Percentiles rank a stretch among this genome's conserved stretches.
Evolutionary conservation across 169 alveolate genomes (phyloP).

Genomic region (Plasmodium knowlesi): DNA sequence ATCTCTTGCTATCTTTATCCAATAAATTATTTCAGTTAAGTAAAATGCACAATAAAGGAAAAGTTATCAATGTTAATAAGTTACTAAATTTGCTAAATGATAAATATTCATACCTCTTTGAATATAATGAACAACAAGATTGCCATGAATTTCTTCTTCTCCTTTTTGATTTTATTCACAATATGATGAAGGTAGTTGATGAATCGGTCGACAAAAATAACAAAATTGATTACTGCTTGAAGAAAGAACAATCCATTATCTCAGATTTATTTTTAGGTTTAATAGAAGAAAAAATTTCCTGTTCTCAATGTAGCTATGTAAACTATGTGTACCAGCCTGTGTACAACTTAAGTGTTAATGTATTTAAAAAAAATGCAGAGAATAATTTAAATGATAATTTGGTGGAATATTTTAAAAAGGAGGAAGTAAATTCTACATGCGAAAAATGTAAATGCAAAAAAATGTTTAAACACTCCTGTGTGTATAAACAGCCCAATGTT

Average conservation of each 20-base stretch:
- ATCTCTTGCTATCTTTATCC: conserved; percentile 24
- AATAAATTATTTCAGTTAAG: conserved; percentile 48
- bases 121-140: conserved; percentile 70
- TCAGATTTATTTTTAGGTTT: conserved; percentile 64
- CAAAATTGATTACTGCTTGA: conserved; percentile 44
- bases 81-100: conserved; percentile 52
- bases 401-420: conserved; percentile 61
- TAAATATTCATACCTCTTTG: conserved; percentile 58
- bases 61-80: conserved; percentile 33
- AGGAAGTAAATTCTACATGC: conserved; percentile 71
- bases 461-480: conserved; percentile 52
- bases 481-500: conserved; percentile 55
- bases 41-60: conserved; percentile 53
- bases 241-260: conserved; percentile 56
- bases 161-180: conserved; percentile 54
- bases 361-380: conserved; percentile 67
- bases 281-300: conserved; percentile 72
- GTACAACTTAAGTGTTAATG: conserved; percentile 63
- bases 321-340: conserved; percentile 59
- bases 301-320: conserved; percentile 61
- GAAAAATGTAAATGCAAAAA: conserved; percentile 68
- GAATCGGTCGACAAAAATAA: conserved; percentile 49
- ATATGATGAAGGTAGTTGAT: conserved; percentile 64
- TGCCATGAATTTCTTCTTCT: conserved; percentile 70
- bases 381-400: conserved; percentile 70